Percentiles rank a stretch among this genome's conserved stretches.
phyloP scores from a whole-genome alignment of 148 eudicot genomes.

The Vaccinium vitisidaea region DNA sequence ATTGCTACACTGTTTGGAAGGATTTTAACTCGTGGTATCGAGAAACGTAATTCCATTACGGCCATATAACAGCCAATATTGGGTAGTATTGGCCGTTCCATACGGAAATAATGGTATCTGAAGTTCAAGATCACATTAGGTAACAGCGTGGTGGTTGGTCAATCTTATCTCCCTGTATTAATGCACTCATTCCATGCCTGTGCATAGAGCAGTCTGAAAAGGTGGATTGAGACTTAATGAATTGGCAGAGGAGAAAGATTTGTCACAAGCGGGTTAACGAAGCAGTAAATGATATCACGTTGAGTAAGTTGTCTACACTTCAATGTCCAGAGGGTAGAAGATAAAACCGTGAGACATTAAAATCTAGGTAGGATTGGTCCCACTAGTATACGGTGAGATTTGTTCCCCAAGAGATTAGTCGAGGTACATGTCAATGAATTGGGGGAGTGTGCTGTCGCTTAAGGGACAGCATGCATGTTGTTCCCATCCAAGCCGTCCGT shows the following conservation, averaged over 20 bases:
- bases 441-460: too few species aligned
- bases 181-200: slow-evolving; percentile 8
- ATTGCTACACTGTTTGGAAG: neutral
- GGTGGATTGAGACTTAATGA: neutral
- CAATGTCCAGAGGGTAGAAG: neutral
- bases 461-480: too few species aligned
- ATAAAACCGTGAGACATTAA: neutral
- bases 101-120: too few species aligned
- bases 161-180: neutral
- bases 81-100: too few species aligned
- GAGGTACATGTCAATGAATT: neutral
- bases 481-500: too few species aligned
- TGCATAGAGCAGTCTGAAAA: neutral
- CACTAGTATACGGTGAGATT: neutral
- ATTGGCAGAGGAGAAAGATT: neutral
- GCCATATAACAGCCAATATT: too few species aligned
- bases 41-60: too few species aligned
- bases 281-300: slow-evolving; percentile 5
- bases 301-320: neutral
- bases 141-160: too few species aligned
- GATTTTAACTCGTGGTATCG: too few species aligned
- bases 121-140: too few species aligned
- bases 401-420: neutral
- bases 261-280: neutral
- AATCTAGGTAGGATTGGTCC: neutral